These are phyloP conservation scores for Aegle marmelos DNA, from an alignment of 345 rosid species.

Conservation along the genomic window DNA sequence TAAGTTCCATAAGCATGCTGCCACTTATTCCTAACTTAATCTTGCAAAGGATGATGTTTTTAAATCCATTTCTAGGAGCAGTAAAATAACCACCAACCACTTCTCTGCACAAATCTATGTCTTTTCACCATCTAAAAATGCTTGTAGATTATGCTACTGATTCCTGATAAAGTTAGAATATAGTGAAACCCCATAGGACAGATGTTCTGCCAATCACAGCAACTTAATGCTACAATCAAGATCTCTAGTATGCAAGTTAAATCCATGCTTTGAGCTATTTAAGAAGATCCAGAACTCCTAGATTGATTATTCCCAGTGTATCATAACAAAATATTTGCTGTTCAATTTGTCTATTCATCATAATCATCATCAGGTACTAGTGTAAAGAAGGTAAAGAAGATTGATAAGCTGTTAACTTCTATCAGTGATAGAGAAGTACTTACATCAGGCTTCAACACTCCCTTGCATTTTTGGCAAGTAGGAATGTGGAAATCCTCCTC, in stretches of 20 bases:
- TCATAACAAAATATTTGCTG: background rate
- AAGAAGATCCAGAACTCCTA: background rate
- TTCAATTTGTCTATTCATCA: background rate
- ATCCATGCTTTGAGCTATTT: background rate
- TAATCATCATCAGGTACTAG: background rate
- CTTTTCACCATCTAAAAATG: background rate
- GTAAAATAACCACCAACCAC: background rate
- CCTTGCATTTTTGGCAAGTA: constrained; percentile 70
- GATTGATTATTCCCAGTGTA: background rate
- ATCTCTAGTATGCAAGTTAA: background rate
- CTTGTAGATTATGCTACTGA: too few relatives aligned
- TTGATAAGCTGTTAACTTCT: background rate
- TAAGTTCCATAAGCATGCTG: background rate
- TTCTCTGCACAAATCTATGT: background rate
- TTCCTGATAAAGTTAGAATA: background rate
- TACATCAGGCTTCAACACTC: constrained; percentile 90
- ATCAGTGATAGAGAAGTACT: constrained; percentile 16
- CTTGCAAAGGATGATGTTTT: background rate
- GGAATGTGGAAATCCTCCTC: constrained; percentile 85
- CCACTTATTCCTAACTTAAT: background rate
- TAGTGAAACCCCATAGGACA: background rate
- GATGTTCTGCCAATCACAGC: background rate
- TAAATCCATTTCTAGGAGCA: background rate
- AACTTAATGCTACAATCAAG: background rate
- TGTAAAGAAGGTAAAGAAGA: background rate